A percentile compares a stretch with the other conserved stretches of the same genome.
Conservation (phyloP, 176 grass and related monocot species). For the Aegilops umbellulata region DNA sequence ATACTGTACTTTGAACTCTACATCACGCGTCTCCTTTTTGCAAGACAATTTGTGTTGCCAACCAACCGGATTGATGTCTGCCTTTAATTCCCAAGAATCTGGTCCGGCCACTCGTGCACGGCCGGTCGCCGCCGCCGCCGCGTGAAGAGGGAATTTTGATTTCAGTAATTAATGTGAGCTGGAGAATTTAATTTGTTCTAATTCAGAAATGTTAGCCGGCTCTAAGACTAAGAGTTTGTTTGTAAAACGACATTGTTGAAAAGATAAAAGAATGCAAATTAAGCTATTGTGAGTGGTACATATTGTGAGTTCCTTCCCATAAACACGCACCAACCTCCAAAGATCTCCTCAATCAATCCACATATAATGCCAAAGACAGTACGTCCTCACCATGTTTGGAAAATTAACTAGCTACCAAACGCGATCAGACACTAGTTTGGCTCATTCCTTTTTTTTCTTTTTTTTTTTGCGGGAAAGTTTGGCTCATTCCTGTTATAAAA, state of each 20-base stretch:
- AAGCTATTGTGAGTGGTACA: background rate
- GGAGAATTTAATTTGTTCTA: background rate
- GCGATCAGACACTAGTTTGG: background rate
- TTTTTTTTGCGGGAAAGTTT: no score
- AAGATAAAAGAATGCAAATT: background rate
- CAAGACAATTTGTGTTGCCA: conserved; percentile 14
- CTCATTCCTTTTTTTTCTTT: no score
- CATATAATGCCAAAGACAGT: background rate
- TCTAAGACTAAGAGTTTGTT: background rate
- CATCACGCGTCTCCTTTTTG: background rate
- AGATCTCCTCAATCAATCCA: background rate
- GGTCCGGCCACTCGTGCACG: background rate
- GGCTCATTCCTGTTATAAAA: background rate
- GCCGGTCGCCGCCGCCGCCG: background rate
- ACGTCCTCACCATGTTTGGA: background rate
- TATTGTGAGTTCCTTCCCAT: background rate
- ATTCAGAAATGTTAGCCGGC: background rate
- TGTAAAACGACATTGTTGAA: background rate
- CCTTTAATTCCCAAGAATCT: background rate
- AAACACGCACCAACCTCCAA: background rate
- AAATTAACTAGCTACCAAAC: background rate
- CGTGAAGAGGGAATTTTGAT: background rate
- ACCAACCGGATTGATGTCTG: conserved; percentile 17
- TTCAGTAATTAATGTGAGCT: background rate
- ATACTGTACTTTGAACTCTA: conserved; percentile 12